Base-by-base conservation (phyloP, 2,329 filamentous ascomycete genomes). In the Monosporascus sp. region DNA sequence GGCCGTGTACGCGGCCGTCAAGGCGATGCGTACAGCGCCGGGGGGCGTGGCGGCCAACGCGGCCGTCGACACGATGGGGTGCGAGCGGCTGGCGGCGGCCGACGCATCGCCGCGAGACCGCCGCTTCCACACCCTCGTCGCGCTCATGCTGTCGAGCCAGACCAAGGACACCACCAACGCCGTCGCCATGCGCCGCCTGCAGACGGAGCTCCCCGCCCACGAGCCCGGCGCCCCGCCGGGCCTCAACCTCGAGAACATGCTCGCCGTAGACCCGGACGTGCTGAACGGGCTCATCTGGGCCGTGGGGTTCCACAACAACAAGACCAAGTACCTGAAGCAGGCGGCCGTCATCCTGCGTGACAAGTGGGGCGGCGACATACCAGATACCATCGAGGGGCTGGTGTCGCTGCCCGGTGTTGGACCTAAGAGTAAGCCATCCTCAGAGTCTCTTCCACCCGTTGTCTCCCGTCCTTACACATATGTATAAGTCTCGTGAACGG, bases 51-150 rank as follows among this genome's bases (percentile, higher is more conserved):
- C 88, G 67, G 67, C 81, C 75, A 71, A 88, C 80, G 94, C 94
- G 1, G 89, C 93, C 0, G 94, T 99, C 11, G 94, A 99, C 69
- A 97, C 93, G 0, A 97, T 97, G 92, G 94, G 94, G 11, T 99
- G 94, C 71, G 91, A 91, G 70, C 81, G 82, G 7, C 77, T 94
- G 9, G 89, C 88, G 3, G 73, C 78, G 47, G 68, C 72, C 17
- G 69, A 62, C 1, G 77, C 79, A 11, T 76, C 72, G 53, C 67
- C 75, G 25, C 75, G 72, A 53, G 80, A 82, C 65, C 84, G 84
- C 66, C 82, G 92, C 6, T 92, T 95, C 63, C 92, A 97, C 65
- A 96, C 90, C 3, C 81, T 97, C 31, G 79, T 96, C 39, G 83
- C 91, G 15, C 77, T 97, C 57, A 96, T 97, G 92, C 80, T 97